Evolutionary conservation across 768 basidiomycete genomes (phyloP).

Genomic region (Rhodosporidiobolus odoratus): DNA sequence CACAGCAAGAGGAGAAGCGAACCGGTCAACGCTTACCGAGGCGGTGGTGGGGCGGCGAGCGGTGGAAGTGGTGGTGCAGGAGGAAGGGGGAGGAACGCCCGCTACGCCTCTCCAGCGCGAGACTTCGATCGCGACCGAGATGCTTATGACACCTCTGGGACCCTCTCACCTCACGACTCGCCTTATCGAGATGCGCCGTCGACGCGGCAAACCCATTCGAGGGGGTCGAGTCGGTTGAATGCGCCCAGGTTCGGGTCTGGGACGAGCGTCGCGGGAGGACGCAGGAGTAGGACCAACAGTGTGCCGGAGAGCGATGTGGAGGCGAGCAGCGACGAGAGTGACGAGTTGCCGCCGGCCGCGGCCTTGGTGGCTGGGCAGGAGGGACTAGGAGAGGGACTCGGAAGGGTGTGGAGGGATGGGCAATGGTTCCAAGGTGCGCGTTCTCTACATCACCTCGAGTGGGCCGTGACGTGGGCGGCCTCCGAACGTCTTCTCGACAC

Average conservation of each 20-base stretch:
- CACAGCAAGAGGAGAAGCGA: slow-evolving; percentile 10
- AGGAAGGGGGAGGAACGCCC: background rate
- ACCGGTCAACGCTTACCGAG: background rate
- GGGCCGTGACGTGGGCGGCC: too few relatives aligned
- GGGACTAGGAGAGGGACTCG: slow-evolving; percentile 33
- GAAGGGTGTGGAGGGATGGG: slow-evolving; percentile 57
- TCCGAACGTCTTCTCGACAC: too few relatives aligned
- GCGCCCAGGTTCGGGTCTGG: background rate
- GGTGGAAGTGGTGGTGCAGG: too few relatives aligned
- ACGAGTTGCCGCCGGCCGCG: background rate
- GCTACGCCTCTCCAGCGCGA: background rate
- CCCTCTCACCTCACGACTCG: slow-evolving; percentile 7
- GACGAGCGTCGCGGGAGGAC: background rate
- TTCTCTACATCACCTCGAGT: background rate
- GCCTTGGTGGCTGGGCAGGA: slow-evolving; percentile 15
- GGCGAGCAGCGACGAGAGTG: background rate
- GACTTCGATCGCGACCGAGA: slow-evolving; percentile 2
- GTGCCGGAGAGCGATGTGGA: background rate
- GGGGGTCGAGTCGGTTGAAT: background rate
- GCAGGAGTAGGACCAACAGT: too few relatives aligned
- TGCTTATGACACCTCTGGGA: background rate
- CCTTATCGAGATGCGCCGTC: slow-evolving; percentile 12
- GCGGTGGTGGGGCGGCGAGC: too few relatives aligned
- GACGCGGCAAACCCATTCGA: background rate
- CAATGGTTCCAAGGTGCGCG: slow-evolving; percentile 75